A percentile compares a stretch with the other conserved stretches of the same genome.
phyloP scores from a whole-genome alignment of 2,329 filamentous ascomycete species.

The Orbilia quercus region DNA sequence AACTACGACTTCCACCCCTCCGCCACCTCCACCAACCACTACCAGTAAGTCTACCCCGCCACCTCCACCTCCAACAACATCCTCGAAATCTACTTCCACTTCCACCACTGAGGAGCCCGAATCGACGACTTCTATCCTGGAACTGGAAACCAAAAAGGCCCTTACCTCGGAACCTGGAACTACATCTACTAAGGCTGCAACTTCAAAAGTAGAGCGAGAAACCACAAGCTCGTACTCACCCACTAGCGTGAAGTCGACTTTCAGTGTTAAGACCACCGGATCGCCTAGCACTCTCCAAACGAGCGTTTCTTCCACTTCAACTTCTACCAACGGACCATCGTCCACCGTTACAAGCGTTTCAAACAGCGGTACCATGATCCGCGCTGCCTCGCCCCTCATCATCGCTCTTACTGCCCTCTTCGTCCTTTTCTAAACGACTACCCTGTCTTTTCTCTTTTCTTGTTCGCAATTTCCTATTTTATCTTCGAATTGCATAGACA shows the following conservation, averaged over 20 bases:
- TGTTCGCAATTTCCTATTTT: conserved; percentile 6
- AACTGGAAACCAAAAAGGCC: conserved; percentile 19
- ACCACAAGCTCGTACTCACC: conserved; percentile 9
- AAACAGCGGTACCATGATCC: neutral
- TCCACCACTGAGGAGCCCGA: conserved; percentile 33
- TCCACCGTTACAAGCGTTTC: too few species aligned
- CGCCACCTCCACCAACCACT: conserved; percentile 26
- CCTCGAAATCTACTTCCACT: conserved; percentile 23
- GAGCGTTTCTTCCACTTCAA: neutral
- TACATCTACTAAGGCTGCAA: conserved; percentile 26
- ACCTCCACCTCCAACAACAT: conserved; percentile 17
- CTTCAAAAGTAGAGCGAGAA: conserved; percentile 22
- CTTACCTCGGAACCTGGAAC: conserved; percentile 1
- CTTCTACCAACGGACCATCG: neutral
- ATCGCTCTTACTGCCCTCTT: conserved; percentile 34
- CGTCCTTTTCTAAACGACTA: conserved; percentile 27
- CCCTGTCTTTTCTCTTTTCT: neutral
- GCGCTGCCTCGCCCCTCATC: conserved; percentile 28
- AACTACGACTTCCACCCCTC: conserved; percentile 19
- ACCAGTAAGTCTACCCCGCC: conserved; percentile 41
- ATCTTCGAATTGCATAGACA: conserved; percentile 18
- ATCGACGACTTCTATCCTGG: conserved; percentile 32
- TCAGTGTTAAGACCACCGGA: conserved; percentile 17
- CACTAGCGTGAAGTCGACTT: conserved; percentile 17
- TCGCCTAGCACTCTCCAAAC: conserved; percentile 16